A percentile compares a stretch with the other conserved stretches of the same genome.
These are phyloP conservation scores for Fragaria nilgerrensis DNA, from an alignment of 306 rosid genomes.

Conservation along the genomic window DNA sequence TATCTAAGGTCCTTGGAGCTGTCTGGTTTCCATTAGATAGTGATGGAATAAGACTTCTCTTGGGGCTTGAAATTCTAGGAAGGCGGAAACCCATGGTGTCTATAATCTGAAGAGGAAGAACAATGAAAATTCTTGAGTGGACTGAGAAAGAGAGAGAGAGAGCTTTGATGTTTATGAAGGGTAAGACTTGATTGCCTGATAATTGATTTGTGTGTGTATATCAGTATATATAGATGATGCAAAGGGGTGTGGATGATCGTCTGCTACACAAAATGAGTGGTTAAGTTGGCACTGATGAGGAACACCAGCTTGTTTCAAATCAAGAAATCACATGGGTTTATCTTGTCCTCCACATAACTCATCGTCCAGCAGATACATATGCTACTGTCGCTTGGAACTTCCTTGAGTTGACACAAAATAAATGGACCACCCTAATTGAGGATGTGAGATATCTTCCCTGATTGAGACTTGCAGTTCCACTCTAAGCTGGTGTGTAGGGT, in stretches of 20 bases:
- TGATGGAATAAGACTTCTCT: background rate
- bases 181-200: background rate
- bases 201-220: background rate
- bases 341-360: background rate
- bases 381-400: too few relatives aligned
- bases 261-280: background rate
- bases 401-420: too few relatives aligned
- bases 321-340: background rate
- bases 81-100: background rate
- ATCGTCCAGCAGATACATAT: background rate
- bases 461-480: too few relatives aligned
- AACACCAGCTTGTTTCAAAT: background rate
- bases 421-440: too few relatives aligned
- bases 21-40: background rate
- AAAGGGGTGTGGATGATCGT: background rate
- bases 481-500: too few relatives aligned
- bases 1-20: background rate
- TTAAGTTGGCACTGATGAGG: background rate
- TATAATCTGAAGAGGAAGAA: background rate
- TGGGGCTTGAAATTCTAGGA: background rate
- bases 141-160: background rate
- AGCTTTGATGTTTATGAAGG: background rate
- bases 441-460: too few relatives aligned
- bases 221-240: background rate
- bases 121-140: background rate